Evolutionary conservation across 129 eudicot genomes (phyloP).

Genomic region (Flaveria sonorensis): DNA sequence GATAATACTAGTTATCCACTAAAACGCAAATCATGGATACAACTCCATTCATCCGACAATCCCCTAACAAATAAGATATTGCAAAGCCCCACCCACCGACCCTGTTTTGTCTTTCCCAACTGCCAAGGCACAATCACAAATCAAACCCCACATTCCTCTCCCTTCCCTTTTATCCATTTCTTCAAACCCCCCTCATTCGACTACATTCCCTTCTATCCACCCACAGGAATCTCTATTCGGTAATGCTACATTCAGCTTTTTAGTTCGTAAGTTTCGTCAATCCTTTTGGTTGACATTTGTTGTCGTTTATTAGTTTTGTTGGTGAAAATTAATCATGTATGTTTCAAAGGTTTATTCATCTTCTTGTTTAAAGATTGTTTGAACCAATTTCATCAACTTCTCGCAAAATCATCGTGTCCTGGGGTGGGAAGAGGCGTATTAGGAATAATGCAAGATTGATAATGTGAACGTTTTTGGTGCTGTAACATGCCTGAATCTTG

Average conservation of each 20-base stretch:
- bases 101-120: constrained; percentile 27
- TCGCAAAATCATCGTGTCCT: no score
- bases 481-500: not conserved
- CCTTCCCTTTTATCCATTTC: not conserved
- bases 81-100: constrained; percentile 17
- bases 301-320: not conserved
- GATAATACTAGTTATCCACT: no score
- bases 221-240: not conserved
- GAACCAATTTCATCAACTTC: not conserved
- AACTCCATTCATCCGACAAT: not conserved
- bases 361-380: constrained; percentile 6
- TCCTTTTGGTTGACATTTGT: not conserved
- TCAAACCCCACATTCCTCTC: not conserved
- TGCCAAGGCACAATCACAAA: constrained; percentile 27
- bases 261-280: not conserved
- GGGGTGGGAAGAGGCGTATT: no score
- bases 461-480: not conserved
- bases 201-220: no score
- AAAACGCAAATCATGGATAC: no score
- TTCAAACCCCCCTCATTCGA: no score
- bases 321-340: constrained; percentile 11
- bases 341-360: constrained; percentile 12
- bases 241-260: not conserved
- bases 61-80: constrained; percentile 15
- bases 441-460: not conserved